Evolutionary conservation across 768 basidiomycete species (phyloP), one percentile per base, ranked within the genome.

Genomic region (Phallus indusiatus): DNA sequence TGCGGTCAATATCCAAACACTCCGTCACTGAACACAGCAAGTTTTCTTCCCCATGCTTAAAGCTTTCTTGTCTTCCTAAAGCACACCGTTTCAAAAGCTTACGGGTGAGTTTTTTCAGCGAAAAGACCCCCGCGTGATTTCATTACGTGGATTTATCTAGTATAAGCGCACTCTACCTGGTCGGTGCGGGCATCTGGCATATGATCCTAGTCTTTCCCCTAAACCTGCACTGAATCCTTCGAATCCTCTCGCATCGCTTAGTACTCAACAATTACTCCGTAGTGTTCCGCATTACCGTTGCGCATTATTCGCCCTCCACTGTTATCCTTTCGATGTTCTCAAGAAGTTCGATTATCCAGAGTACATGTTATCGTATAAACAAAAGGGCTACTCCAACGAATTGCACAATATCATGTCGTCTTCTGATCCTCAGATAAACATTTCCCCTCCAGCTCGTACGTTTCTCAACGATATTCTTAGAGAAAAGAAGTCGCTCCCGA

Each of bases 111-210:
- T 28, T 28, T 28, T 2, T 3, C 7, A 2, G 2, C 7, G n/a
- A 42, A 42, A 4, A 42, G 14, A 42, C 12, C 4, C n/a, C 12
- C n/a, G 2, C n/a, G 42, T 42, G n/a, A 5, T n/a, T 42, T 12
- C 12, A 14, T 42, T n/a, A 14, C 4, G n/a, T n/a, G 42, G 12
- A 14, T 42, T n/a, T 42, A 42, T 42, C 2, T 42, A 59, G 57
- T 59, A 28, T 33, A 59, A 59, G 36, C 57, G 57, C 28, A 59
- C 57, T 18, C 22, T 24, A 35, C 57, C 57, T 11, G 57, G 57
- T n/a, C 8, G n/a, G 7, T 12, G 36, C 7, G 28, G 49, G 3
- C 49, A 53, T 33, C 33, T 59, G 22, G 28, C n/a, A 10, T 53
- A 42, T 34, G 42, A 28, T 28, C 28, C 2, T 28, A 49, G 16